Conservation (phyloP, 352 stramenopile species). For the Globisporangium takayamanum region DNA sequence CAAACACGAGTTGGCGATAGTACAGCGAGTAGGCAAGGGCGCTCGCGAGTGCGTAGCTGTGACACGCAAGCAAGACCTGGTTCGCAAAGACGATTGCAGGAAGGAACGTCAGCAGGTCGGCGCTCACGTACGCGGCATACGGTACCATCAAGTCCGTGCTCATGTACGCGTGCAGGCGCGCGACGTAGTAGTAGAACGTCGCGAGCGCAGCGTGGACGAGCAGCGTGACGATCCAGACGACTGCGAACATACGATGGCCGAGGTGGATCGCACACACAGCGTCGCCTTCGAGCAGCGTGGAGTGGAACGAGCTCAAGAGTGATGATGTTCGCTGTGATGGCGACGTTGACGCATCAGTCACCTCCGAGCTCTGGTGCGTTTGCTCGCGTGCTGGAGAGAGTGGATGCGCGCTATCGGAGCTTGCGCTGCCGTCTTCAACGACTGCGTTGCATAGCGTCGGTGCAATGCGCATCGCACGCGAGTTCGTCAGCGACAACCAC, state of each 20-base stretch:
- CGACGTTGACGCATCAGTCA: too few relatives aligned
- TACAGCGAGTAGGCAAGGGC: constrained; percentile 3
- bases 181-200: constrained; percentile 6
- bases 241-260: neutral
- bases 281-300: neutral
- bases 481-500: too few relatives aligned
- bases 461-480: too few relatives aligned
- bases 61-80: neutral
- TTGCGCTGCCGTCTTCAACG: too few relatives aligned
- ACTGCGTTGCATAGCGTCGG: too few relatives aligned
- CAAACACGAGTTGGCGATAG: constrained; percentile 5
- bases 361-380: too few relatives aligned
- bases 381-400: too few relatives aligned
- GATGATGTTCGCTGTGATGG: neutral
- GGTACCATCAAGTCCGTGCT: neutral
- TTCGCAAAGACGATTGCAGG: constrained; percentile 1
- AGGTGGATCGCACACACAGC: constrained; percentile 1
- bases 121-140: constrained; percentile 2
- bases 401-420: too few relatives aligned
- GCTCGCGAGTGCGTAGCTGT: constrained; percentile 1
- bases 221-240: neutral
- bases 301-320: neutral
- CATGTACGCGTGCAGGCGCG: constrained; percentile 4
- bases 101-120: constrained; percentile 1
- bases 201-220: constrained; percentile 3